phyloP scores from a whole-genome alignment of 495 filamentous ascomycete species.

The Tuber borchii region DNA sequence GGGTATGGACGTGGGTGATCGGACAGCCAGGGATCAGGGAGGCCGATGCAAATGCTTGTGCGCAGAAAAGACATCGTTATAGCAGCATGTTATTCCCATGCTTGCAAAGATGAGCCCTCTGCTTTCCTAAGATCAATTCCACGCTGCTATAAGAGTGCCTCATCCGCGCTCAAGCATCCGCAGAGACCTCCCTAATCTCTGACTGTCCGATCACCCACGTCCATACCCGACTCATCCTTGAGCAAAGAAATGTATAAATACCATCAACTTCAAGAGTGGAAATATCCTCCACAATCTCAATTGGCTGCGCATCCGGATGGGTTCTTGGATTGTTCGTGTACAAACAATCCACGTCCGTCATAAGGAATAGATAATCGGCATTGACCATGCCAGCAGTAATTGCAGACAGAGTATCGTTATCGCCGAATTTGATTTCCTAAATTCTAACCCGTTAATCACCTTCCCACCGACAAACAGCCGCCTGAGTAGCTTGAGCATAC shows the following conservation, averaged over 20 bases:
- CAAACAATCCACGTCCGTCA: constrained; percentile 97
- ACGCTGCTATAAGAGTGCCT: too few relatives aligned
- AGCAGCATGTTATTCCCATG: too few relatives aligned
- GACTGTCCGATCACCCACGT: too few relatives aligned
- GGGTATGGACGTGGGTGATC: too few relatives aligned
- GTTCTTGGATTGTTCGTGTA: constrained; percentile 91
- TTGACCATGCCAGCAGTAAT: constrained; percentile 97
- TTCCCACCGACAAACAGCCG: not conserved
- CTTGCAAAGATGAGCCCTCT: too few relatives aligned
- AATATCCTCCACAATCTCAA: constrained; percentile 90
- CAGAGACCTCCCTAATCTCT: too few relatives aligned
- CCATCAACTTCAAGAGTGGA: constrained; percentile 73
- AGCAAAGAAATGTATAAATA: constrained; percentile 31
- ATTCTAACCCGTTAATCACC: constrained; percentile 16
- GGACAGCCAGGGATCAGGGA: too few relatives aligned
- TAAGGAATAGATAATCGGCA: constrained; percentile 92
- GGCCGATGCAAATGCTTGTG: too few relatives aligned
- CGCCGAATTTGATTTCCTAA: constrained; percentile 96
- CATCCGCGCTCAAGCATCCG: too few relatives aligned
- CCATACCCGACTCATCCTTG: too few relatives aligned
- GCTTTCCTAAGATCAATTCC: too few relatives aligned
- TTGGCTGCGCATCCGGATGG: constrained; percentile 75
- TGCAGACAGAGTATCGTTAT: constrained; percentile 94
- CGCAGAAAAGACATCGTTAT: too few relatives aligned
- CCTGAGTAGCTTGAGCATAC: constrained; percentile 42